Percentiles rank a stretch among this genome's conserved stretches.
Evolutionary conservation across 371 early-diverging fungal genomes (phyloP).

Genomic region (Apophysomyces ossiformis): DNA sequence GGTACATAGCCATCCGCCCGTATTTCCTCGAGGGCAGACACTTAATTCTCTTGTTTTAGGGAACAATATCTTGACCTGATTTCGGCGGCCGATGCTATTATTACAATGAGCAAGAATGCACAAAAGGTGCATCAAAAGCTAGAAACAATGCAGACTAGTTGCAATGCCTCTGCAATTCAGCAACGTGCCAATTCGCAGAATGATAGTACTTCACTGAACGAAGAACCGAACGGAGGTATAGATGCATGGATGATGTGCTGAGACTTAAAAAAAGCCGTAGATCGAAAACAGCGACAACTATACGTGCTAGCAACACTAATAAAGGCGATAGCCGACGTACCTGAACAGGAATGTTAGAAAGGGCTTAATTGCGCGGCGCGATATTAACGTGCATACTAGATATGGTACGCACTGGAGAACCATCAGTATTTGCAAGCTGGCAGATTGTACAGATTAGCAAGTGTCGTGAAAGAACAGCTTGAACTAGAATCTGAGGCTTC

Average conservation of each 20-base stretch:
- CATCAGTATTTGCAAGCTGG: conserved; percentile 74
- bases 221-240: conserved; percentile 19
- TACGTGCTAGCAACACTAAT: conserved; percentile 80
- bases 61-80: conserved; percentile 86
- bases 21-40: not conserved
- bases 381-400: conserved; percentile 39
- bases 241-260: conserved; percentile 13
- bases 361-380: not conserved
- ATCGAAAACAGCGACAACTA: conserved; percentile 58
- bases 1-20: conserved; percentile 56
- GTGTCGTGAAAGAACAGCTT: conserved; percentile 66
- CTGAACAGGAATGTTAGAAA: conserved; percentile 70
- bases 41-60: conserved; percentile 37
- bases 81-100: conserved; percentile 83
- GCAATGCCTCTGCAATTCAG: conserved; percentile 63
- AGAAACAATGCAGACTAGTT: conserved; percentile 59
- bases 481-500: conserved; percentile 45
- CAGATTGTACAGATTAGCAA: conserved; percentile 71
- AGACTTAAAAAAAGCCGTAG: conserved; percentile 28
- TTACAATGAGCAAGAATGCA: conserved; percentile 72
- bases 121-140: conserved; percentile 61
- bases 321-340: conserved; percentile 84
- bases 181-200: conserved; percentile 12
- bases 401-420: conserved; percentile 79
- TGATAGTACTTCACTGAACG: conserved; percentile 5